Evolutionary conservation across 768 basidiomycete genomes (phyloP).

Genomic region (Rhodotorula paludigena): DNA sequence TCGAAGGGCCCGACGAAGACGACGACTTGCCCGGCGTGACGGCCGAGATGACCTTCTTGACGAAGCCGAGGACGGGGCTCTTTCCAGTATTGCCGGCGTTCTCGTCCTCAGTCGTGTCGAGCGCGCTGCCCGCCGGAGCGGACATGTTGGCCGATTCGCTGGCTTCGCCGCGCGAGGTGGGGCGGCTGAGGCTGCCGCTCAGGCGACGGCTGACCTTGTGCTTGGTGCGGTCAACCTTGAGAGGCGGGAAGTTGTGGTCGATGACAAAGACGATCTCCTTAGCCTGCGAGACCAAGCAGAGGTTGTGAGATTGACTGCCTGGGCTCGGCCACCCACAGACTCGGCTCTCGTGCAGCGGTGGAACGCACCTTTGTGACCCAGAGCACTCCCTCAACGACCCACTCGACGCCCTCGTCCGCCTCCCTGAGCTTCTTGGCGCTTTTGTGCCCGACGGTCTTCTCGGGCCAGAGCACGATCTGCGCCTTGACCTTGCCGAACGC

Average conservation of each 20-base stretch:
- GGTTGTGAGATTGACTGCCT: not conserved
- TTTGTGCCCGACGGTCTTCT: conserved; percentile 1
- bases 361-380: conserved; percentile 22
- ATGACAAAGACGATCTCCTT: conserved; percentile 8
- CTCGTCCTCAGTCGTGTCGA: not conserved
- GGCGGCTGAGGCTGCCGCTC: not conserved
- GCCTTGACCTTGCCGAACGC: conserved; percentile 18
- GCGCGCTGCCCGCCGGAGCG: too few relatives aligned
- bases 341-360: not conserved
- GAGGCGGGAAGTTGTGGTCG: conserved; percentile 3
- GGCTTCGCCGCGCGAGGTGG: not conserved
- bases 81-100: not conserved
- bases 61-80: conserved; percentile 1
- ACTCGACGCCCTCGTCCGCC: not conserved
- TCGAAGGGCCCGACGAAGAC: not conserved
- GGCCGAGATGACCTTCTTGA: conserved; percentile 16
- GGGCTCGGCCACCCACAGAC: not conserved
- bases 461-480: conserved; percentile 10
- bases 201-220: conserved; percentile 2
- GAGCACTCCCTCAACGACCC: conserved; percentile 11
- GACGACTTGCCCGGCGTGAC: conserved; percentile 9
- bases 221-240: not conserved
- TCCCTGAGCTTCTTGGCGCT: not conserved
- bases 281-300: not conserved
- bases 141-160: not conserved